These are phyloP conservation scores for Iris macrosiphon DNA, from an alignment of 106 monocot species.

Conservation along the genomic window DNA sequence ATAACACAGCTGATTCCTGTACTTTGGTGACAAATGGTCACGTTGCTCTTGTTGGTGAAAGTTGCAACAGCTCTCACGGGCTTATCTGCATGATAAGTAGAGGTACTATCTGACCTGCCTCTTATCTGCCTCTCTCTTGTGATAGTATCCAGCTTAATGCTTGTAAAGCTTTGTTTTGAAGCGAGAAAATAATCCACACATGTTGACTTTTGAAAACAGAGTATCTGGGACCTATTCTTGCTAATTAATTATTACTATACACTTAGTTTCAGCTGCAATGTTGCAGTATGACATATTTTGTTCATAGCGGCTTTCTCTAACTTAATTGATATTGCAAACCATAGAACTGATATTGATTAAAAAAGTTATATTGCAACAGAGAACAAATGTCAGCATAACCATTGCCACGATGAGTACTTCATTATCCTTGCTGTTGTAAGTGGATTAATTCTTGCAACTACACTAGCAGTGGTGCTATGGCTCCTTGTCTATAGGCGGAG, in stretches of 20 bases:
- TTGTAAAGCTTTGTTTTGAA: no score
- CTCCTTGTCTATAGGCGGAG: constrained; percentile 76
- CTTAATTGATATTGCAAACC: no score
- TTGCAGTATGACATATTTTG: no score
- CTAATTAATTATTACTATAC: no score
- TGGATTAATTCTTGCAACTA: constrained; percentile 67
- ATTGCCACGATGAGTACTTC: constrained; percentile 81
- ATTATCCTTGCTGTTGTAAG: constrained; percentile 81
- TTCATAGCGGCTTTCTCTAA: no score
- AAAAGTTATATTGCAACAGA: constrained; percentile 29
- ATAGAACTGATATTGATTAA: no score
- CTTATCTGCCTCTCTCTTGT: constrained; percentile 1
- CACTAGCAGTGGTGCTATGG: constrained; percentile 73
- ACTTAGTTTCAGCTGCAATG: no score
- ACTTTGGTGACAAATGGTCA: constrained; percentile 37
- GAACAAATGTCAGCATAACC: constrained; percentile 47
- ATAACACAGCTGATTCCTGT: constrained; percentile 35
- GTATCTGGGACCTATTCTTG: no score
- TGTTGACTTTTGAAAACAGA: no score
- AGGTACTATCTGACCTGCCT: constrained; percentile 26
- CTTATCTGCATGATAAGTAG: constrained; percentile 67
- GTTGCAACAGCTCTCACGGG: constrained; percentile 47
- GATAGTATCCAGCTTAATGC: neutral
- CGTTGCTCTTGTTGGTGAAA: constrained; percentile 53
- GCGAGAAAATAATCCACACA: no score